Evolutionary conservation across 139 green algal genomes (phyloP).

Genomic region (Coelastrella sp.): DNA sequence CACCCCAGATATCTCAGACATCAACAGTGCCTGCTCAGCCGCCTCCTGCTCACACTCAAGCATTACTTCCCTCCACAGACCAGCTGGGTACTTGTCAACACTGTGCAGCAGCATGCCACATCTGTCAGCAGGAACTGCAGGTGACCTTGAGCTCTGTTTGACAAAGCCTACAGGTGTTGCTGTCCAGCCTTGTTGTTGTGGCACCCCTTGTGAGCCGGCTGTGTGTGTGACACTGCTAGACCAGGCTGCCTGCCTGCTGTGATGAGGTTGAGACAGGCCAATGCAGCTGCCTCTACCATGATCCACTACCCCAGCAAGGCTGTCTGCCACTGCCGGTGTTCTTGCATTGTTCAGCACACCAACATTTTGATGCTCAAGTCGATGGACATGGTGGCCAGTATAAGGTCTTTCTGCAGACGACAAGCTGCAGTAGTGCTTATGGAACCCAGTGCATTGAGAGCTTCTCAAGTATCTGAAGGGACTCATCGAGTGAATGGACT

Average conservation of each 20-base stretch:
- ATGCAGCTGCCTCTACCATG: neutral
- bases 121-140: neutral
- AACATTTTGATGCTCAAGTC: no score
- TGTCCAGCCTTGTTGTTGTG: neutral
- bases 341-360: neutral
- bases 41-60: neutral
- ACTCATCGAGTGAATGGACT: no score
- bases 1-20: slow-evolving; percentile 2
- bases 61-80: slow-evolving; percentile 10
- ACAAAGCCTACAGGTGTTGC: neutral
- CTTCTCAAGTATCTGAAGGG: no score
- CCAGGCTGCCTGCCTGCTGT: neutral
- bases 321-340: neutral
- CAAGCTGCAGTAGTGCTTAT: no score
- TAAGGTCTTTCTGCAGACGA: no score
- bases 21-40: neutral
- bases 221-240: neutral
- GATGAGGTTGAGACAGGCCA: neutral
- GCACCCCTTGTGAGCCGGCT: neutral
- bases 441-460: no score
- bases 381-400: no score
- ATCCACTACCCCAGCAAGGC: neutral
- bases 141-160: neutral
- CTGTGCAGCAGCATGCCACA: no score
- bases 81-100: neutral